Conservation (phyloP, 495 filamentous ascomycete genomes). For the Podospora pseudoanserina region DNA sequence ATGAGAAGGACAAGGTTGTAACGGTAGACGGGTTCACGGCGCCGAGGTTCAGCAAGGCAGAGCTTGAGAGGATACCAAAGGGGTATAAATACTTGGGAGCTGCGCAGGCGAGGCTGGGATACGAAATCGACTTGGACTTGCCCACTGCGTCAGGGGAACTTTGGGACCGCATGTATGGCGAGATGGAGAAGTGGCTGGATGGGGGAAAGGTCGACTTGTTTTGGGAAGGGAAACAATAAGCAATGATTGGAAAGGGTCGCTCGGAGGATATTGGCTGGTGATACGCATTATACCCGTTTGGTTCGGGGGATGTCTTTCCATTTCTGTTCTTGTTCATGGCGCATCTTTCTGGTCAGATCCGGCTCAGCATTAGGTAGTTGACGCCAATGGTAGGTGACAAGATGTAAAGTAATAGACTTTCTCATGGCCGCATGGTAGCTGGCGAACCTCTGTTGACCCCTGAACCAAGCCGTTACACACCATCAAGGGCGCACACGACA, state of each 20-base stretch:
- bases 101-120: constrained; percentile 44
- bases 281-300: not conserved
- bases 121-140: constrained; percentile 39
- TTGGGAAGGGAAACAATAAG: constrained; percentile 20
- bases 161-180: constrained; percentile 42
- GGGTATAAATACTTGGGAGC: constrained; percentile 57
- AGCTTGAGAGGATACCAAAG: constrained; percentile 48
- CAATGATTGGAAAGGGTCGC: no score
- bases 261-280: not conserved
- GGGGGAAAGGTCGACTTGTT: constrained; percentile 33
- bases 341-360: not conserved
- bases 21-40: constrained; percentile 51
- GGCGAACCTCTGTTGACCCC: not conserved
- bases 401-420: not conserved
- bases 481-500: not conserved
- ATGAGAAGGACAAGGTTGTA: constrained; percentile 66
- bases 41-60: constrained; percentile 46
- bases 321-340: not conserved
- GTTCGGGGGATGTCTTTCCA: not conserved
- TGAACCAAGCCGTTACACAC: not conserved
- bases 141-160: constrained; percentile 35
- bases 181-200: constrained; percentile 46
- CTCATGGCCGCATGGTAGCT: not conserved
- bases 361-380: not conserved
- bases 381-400: no score